phyloP scores from a whole-genome alignment of 83 land plant species.

The Picea engelmannii region DNA sequence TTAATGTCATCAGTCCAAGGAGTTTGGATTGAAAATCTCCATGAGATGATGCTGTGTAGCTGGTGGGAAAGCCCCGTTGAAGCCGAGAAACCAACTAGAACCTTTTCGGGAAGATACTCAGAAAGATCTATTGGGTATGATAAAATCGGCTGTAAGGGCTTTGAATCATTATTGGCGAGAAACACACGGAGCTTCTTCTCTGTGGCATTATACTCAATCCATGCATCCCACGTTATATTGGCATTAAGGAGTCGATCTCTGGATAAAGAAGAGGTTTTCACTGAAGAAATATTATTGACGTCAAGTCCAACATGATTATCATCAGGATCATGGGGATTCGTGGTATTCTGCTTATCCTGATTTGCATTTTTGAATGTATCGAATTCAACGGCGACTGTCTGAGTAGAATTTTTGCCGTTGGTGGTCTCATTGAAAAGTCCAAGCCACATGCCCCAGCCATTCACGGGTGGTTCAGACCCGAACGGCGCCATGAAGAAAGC shows the following conservation, averaged over 20 bases:
- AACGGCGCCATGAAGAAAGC: conserved; percentile 47
- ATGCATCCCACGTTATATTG: conserved; percentile 14
- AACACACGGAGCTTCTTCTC: conserved; percentile 15
- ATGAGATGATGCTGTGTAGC: conserved; percentile 27
- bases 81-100: conserved; percentile 52
- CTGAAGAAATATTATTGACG: conserved; percentile 9
- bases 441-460: conserved; percentile 40
- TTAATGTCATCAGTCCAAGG: neutral
- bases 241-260: neutral
- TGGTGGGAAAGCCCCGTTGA: conserved; percentile 31
- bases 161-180: neutral
- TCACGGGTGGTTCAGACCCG: neutral
- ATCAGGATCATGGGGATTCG: conserved; percentile 33
- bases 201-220: conserved; percentile 16
- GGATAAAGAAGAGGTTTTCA: neutral
- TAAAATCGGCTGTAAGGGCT: conserved; percentile 11
- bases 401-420: conserved; percentile 23
- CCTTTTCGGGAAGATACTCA: conserved; percentile 26
- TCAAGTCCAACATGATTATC: conserved; percentile 41
- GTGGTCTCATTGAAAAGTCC: conserved; percentile 41
- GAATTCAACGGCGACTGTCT: conserved; percentile 51
- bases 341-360: neutral
- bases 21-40: conserved; percentile 24
- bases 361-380: conserved; percentile 31
- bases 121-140: conserved; percentile 22